A percentile compares a stretch with the other conserved stretches of the same genome.
Evolutionary conservation across 805 yeast species (phyloP).

Genomic region (Nakazawaea populi): DNA sequence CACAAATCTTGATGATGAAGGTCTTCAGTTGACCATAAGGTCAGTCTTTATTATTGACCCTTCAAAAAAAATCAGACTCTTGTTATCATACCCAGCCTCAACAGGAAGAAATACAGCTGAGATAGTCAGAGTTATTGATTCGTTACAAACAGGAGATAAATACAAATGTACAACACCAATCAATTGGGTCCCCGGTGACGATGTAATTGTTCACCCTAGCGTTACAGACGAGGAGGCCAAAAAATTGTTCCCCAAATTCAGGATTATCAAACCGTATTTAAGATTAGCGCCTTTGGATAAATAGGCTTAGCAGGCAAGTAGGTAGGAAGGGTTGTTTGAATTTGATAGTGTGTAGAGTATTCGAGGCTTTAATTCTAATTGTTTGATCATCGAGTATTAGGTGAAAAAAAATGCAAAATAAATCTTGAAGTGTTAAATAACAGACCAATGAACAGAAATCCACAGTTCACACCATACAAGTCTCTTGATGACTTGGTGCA

Average conservation of each 20-base stretch:
- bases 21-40: constrained; percentile 62
- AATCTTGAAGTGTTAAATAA: neutral
- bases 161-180: constrained; percentile 63
- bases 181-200: constrained; percentile 70
- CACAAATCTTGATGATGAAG: constrained; percentile 57
- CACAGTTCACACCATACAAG: constrained; percentile 29
- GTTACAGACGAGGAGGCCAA: constrained; percentile 56
- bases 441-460: constrained; percentile 17
- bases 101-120: constrained; percentile 76
- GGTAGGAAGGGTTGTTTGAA: neutral
- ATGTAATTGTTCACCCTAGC: constrained; percentile 66
- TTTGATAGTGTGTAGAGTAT: neutral
- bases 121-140: constrained; percentile 63
- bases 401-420: neutral
- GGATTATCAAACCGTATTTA: constrained; percentile 56
- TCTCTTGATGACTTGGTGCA: constrained; percentile 35
- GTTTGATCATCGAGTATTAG: too few relatives aligned
- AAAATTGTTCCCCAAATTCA: constrained; percentile 55
- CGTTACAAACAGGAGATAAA: constrained; percentile 59
- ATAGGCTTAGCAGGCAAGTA: neutral
- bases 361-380: neutral
- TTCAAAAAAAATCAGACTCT: constrained; percentile 53
- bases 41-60: constrained; percentile 72
- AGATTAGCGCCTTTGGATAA: constrained; percentile 28
- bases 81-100: constrained; percentile 65